A percentile compares a stretch with the other conserved stretches of the same genome.
Evolutionary conservation across 164 flowering plant species (phyloP).

Genomic region (Warburgia ugandensis): DNA sequence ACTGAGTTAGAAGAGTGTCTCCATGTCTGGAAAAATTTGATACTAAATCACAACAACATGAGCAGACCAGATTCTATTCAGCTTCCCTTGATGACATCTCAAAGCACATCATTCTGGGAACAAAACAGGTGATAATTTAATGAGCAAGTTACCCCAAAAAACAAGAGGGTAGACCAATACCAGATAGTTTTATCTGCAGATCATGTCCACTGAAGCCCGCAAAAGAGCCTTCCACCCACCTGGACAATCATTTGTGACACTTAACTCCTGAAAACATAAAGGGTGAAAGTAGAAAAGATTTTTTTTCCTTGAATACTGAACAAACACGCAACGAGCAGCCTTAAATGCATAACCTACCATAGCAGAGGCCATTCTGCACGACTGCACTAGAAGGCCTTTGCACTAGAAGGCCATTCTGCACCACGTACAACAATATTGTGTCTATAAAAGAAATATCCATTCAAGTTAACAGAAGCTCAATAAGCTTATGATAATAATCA

Average conservation of each 20-base stretch:
- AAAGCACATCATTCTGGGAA: too few relatives aligned
- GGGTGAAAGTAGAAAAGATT: neutral
- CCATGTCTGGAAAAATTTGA: neutral
- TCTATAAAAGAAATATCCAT: neutral
- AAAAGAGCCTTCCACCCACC: constrained; percentile 34
- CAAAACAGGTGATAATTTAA: too few relatives aligned
- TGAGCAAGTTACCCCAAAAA: neutral
- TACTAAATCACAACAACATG: neutral
- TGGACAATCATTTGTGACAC: constrained; percentile 14
- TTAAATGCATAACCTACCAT: neutral
- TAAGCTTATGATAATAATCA: too few relatives aligned
- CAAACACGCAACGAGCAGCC: too few relatives aligned
- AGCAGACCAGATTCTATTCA: too few relatives aligned
- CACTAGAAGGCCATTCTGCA: neutral
- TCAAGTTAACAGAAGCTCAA: too few relatives aligned
- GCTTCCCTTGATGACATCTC: too few relatives aligned
- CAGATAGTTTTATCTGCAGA: constrained; percentile 23
- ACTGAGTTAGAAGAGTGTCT: neutral
- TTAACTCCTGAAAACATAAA: neutral
- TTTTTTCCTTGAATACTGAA: too few relatives aligned
- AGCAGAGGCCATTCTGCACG: neutral
- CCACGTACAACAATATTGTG: neutral
- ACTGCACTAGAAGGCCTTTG: neutral
- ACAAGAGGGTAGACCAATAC: constrained; percentile 14
- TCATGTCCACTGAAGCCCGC: constrained; percentile 17